Conservation (phyloP, 2,329 filamentous ascomycete species). For the Drechslerella dactyloides region DNA sequence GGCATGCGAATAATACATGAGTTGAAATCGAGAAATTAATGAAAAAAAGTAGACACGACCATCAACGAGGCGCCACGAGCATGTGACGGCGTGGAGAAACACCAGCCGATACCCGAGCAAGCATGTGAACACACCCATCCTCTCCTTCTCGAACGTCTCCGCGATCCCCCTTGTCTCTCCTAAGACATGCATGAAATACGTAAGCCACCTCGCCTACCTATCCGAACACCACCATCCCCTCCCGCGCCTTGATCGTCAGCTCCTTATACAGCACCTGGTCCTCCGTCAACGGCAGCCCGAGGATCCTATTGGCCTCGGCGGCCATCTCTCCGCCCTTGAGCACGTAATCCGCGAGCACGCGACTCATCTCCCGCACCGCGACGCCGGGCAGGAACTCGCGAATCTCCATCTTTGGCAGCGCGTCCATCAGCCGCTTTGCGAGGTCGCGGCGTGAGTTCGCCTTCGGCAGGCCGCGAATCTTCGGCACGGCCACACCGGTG, state of each 20-base stretch:
- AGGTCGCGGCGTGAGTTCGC: slow-evolving; percentile 57
- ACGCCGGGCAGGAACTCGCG: slow-evolving; percentile 68
- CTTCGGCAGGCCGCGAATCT: slow-evolving; percentile 55
- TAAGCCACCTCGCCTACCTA: background rate
- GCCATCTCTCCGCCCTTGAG: slow-evolving; percentile 66
- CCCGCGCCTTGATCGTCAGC: slow-evolving; percentile 40
- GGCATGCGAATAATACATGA: no score
- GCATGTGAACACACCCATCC: no score
- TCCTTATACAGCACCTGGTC: slow-evolving; percentile 64
- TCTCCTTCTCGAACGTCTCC: no score
- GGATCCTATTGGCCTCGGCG: slow-evolving; percentile 61
- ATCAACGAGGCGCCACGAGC: background rate
- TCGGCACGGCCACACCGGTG: slow-evolving; percentile 35
- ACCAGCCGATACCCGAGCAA: no score
- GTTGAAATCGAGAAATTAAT: background rate
- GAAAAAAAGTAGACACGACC: background rate
- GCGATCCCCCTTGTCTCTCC: no score
- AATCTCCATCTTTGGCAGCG: slow-evolving; percentile 60
- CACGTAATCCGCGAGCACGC: slow-evolving; percentile 72
- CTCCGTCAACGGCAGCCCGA: slow-evolving; percentile 72
- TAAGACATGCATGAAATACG: background rate
- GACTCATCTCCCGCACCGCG: slow-evolving; percentile 81
- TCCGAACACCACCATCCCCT: slow-evolving; percentile 40
- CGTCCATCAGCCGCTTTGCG: slow-evolving; percentile 62
- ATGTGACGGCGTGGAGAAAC: no score